Evolutionary conservation across 2,329 filamentous ascomycete species (phyloP), one percentile per base, ranked within the genome.

Genomic region (Cladosporium sphaerospermum): DNA sequence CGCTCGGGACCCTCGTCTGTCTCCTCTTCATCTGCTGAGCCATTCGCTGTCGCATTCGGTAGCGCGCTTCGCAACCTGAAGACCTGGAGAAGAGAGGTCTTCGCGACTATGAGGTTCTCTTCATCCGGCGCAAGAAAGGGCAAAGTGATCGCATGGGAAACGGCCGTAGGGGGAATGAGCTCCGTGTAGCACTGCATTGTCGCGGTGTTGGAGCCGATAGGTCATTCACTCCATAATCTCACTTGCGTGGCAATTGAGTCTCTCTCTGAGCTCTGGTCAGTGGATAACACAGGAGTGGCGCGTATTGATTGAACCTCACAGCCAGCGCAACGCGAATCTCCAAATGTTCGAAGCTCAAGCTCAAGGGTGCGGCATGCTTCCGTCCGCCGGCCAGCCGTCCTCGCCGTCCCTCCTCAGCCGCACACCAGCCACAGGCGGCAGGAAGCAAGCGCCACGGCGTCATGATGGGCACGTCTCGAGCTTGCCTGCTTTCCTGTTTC

Each of bases 101-200:
- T 95, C 64, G 89, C 90, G 73, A 99, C 84, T 61, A 96, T 77
- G 61, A 99, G 81, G 69, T 97, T 96, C 70, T 81, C 86, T 62
- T 87, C 83, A 59, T 84, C 79, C 46, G 88, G 73, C 44, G 86
- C 86, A 44, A 86, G 78, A 67, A 99, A 90, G 34, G 90, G 82
- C 39, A 96, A 74, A 56, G 78, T 81, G 65, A 96, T 74, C 59
- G 91, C 89, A 74, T 96, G 87, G 65, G 89, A 91, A 73, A 97
- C 90, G 69, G 91, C 91, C 69, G 91, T 95, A 52, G 93, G 91
- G 76, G 92, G 88, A 70, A 89, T 84, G 70, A 99, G 79, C 79
- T 99, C 93, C 67, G 89, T 91, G 75, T 97, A 97, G 78, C 89
- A 95, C 82, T 97, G 92, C 92, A 97, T 97, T 36, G 51, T 61